Conservation (phyloP, 495 filamentous ascomycete genomes). For the Hypoxylon lenormandii region DNA sequence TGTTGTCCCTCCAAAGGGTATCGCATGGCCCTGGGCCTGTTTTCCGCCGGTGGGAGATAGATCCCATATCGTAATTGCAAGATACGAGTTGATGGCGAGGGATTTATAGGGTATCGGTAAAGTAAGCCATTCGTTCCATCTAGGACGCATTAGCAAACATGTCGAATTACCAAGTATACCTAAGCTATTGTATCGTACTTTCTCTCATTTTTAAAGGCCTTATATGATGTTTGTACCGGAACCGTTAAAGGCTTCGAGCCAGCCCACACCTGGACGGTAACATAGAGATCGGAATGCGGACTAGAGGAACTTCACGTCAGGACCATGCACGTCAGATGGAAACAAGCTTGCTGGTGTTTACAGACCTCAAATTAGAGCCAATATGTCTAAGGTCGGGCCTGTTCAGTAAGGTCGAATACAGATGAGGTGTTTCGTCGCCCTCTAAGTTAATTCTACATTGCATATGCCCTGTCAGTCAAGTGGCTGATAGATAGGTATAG, state of each 20-base stretch:
- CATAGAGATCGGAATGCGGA: constrained; percentile 84
- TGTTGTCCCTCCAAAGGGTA: constrained; percentile 95
- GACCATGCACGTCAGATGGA: not conserved
- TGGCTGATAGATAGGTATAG: not conserved
- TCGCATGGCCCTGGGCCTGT: constrained; percentile 74
- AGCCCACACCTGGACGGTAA: constrained; percentile 92
- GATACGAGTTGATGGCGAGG: constrained; percentile 78
- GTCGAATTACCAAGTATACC: not conserved
- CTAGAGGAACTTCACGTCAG: constrained; percentile 51
- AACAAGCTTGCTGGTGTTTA: not conserved
- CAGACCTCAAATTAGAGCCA: constrained; percentile 77
- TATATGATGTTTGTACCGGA: constrained; percentile 90
- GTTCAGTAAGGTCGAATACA: constrained; percentile 80
- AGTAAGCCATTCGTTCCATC: constrained; percentile 96
- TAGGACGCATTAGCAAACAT: constrained; percentile 46
- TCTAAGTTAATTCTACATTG: constrained; percentile 79
- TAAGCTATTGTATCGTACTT: constrained; percentile 49
- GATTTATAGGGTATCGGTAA: constrained; percentile 84
- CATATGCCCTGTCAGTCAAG: constrained; percentile 18
- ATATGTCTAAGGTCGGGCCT: constrained; percentile 83
- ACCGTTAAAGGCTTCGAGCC: constrained; percentile 95
- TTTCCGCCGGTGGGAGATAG: constrained; percentile 79
- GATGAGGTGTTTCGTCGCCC: constrained; percentile 81
- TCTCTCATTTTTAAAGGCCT: constrained; percentile 80
- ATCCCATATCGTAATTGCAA: constrained; percentile 97